Base-by-base conservation (phyloP, 331 rosid species). In the Dryas integrifolia region DNA sequence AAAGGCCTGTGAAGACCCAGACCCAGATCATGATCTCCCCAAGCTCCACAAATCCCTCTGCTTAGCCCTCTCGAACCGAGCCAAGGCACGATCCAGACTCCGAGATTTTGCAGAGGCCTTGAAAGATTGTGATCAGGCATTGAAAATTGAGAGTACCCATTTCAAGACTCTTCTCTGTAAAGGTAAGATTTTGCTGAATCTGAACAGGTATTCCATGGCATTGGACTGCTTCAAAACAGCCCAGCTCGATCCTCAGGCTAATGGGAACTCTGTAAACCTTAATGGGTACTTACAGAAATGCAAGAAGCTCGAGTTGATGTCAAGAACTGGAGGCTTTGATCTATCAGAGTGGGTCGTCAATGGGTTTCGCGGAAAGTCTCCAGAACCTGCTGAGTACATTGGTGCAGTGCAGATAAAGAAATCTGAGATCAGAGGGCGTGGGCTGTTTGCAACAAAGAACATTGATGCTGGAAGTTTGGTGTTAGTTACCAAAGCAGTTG, bases 121-220 rank as follows among this genome's bases (percentile, higher is more conserved):
- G 72, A 72, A 71, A 38, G 98, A 94, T 44, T 91, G 98, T 9
- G 88, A 91, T 13, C 83, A 72, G 13, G 91, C 96, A 18, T 46
- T 94, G 80, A 43, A 79, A 51, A 59, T 91, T 2, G 97, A 80
- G 47, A 73, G 79, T 2, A 16, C 90, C 38, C 98, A 91, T 77
- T 94, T 84, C 83, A 94, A 91, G 85, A 81, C 97, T 70, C 85
- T 94, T 7, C 18, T 94, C 52, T 94, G 92, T 52, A 94, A 89
- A 84, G 98, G 97, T 40, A 94, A 88, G 82, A 80, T 89, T 69
- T 79, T 94, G 88, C 79, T 94, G 69, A 82, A 67, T 75, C 82
- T 91, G 56, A 88, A 81, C 58, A 80, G 84, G 77, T 91, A 93
- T 58, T 73, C 95, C 0, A 4, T 72, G 79, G 96, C 97, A 7